Evolutionary conservation across 1,139 yeast genomes (phyloP).

Genomic region (Scheffersomyces insectosa): DNA sequence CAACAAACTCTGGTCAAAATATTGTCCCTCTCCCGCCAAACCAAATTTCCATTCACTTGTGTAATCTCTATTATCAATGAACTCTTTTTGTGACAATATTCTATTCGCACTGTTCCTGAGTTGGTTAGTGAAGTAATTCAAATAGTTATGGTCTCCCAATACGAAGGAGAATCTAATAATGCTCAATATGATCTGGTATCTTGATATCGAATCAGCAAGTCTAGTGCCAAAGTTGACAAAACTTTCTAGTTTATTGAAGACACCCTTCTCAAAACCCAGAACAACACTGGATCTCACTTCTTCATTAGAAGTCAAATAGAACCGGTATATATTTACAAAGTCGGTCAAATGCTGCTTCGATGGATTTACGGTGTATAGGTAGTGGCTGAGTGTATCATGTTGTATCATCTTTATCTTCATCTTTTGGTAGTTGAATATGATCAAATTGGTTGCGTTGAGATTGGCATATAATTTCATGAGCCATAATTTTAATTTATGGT

Average conservation of each 20-base stretch:
- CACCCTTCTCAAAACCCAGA: constrained; percentile 53
- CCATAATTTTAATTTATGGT: constrained; percentile 71
- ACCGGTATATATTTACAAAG: constrained; percentile 34
- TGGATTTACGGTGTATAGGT: constrained; percentile 42
- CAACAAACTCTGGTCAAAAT: background rate
- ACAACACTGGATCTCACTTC: constrained; percentile 50
- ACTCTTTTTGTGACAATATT: constrained; percentile 9
- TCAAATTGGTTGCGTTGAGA: constrained; percentile 55
- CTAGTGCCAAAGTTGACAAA: constrained; percentile 54
- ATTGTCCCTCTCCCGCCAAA: background rate
- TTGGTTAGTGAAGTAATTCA: constrained; percentile 25
- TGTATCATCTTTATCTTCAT: constrained; percentile 77
- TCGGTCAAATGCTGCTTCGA: constrained; percentile 24
- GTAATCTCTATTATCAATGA: constrained; percentile 52
- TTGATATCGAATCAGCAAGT: constrained; percentile 39
- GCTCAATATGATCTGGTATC: constrained; percentile 33
- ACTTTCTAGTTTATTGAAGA: constrained; percentile 63
- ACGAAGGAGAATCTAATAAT: constrained; percentile 38
- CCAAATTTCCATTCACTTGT: constrained; percentile 50
- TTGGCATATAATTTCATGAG: constrained; percentile 62
- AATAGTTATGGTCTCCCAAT: constrained; percentile 34
- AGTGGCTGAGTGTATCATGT: constrained; percentile 69
- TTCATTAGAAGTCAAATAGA: constrained; percentile 52
- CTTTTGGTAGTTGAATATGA: constrained; percentile 50
- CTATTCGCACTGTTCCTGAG: constrained; percentile 9